A percentile compares a stretch with the other conserved stretches of the same genome.
Evolutionary conservation across 495 filamentous ascomycete species (phyloP).

Genomic region (Penicillium samsonianum): DNA sequence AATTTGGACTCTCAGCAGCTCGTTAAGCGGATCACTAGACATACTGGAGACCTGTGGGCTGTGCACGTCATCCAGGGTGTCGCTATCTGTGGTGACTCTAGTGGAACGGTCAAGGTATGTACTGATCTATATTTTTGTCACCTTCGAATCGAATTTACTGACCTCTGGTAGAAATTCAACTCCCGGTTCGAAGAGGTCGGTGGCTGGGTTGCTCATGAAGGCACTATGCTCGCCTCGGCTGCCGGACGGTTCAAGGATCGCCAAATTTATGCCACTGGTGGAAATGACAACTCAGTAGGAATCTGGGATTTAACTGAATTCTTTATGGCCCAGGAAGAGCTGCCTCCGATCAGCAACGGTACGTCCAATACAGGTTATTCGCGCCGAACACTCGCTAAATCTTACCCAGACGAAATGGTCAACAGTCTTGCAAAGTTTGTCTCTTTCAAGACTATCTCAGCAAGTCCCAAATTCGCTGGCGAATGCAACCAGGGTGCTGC

Average conservation of each 20-base stretch:
- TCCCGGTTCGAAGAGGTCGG: constrained; percentile 82
- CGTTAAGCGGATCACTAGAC: constrained; percentile 75
- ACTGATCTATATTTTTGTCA: neutral
- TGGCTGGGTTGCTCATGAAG: constrained; percentile 83
- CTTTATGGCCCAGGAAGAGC: constrained; percentile 41
- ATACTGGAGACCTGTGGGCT: constrained; percentile 82
- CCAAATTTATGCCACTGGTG: constrained; percentile 87
- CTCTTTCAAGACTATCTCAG: constrained; percentile 86
- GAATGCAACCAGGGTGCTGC: constrained; percentile 93
- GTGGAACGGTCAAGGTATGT: constrained; percentile 75
- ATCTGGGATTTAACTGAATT: constrained; percentile 80
- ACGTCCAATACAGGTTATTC: constrained; percentile 10
- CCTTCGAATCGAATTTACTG: constrained; percentile 12
- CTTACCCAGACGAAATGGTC: constrained; percentile 69
- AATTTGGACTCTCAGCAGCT: constrained; percentile 94
- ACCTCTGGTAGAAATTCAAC: constrained; percentile 67
- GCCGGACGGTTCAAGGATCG: constrained; percentile 65
- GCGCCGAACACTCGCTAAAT: constrained; percentile 7
- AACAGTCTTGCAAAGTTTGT: constrained; percentile 81
- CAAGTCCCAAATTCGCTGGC: constrained; percentile 75
- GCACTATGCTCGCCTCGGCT: constrained; percentile 84
- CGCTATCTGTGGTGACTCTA: constrained; percentile 79
- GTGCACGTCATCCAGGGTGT: constrained; percentile 79
- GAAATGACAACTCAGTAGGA: constrained; percentile 84
- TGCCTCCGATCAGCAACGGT: constrained; percentile 62